Evolutionary conservation across 148 eudicot genomes (phyloP).

Genomic region (Cornus florida): DNA sequence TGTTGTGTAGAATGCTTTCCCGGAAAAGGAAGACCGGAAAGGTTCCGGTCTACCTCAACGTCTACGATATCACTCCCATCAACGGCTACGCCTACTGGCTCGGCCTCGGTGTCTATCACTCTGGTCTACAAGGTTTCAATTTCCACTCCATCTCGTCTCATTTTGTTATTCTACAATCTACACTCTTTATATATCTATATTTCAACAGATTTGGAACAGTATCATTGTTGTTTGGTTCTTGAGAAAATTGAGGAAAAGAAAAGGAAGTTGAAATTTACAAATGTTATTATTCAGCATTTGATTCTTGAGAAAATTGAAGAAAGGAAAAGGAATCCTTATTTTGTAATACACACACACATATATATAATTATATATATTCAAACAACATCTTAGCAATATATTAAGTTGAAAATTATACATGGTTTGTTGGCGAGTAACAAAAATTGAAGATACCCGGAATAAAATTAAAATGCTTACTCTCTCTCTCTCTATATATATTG

Average conservation of each 20-base stretch:
- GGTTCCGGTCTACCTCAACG: conserved; percentile 57
- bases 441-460: too few relatives aligned
- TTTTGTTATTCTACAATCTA: not conserved
- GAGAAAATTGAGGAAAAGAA: conserved; percentile 1
- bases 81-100: conserved; percentile 67
- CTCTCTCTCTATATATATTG: too few relatives aligned
- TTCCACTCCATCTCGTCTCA: not conserved
- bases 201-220: not conserved
- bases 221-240: not conserved
- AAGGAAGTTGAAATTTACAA: not conserved
- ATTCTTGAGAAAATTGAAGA: too few relatives aligned
- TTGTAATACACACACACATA: too few relatives aligned
- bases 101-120: conserved; percentile 61
- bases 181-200: not conserved
- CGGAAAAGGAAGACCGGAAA: conserved; percentile 47
- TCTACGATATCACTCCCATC: conserved; percentile 57
- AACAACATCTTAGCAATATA: too few relatives aligned
- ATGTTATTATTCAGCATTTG: too few relatives aligned
- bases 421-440: too few relatives aligned
- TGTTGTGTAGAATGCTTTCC: conserved; percentile 46
- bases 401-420: too few relatives aligned
- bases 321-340: too few relatives aligned
- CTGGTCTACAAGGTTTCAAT: conserved; percentile 51
- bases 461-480: not conserved
- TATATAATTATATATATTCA: too few relatives aligned